Evolutionary conservation across 768 basidiomycete genomes (phyloP).

Genomic region (Mycena metata): DNA sequence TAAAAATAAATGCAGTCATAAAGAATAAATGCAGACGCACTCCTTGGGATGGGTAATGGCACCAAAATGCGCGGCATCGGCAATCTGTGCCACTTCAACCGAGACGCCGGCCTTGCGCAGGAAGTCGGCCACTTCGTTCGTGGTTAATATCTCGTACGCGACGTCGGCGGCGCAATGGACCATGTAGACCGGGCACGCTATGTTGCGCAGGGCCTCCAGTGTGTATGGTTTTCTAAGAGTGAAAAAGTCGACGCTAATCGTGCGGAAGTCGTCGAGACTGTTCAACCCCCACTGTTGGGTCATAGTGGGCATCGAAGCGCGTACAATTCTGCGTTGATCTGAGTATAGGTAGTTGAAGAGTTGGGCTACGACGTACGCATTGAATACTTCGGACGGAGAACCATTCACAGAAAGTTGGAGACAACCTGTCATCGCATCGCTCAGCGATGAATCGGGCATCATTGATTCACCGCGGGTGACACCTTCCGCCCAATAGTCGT

Average conservation of each 20-base stretch:
- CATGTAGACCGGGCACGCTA: conserved; percentile 31
- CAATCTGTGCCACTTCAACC: conserved; percentile 22
- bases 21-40: conserved; percentile 3
- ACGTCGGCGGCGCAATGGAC: conserved; percentile 41
- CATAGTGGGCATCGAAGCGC: background rate
- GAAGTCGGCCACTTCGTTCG: conserved; percentile 20
- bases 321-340: conserved; percentile 11
- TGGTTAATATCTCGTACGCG: conserved; percentile 30
- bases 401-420: conserved; percentile 33
- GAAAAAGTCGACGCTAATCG: conserved; percentile 36
- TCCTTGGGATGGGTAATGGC: conserved; percentile 26
- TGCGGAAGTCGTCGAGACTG: conserved; percentile 26
- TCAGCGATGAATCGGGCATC: conserved; percentile 1
- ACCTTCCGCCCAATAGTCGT: conserved; percentile 38
- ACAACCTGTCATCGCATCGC: conserved; percentile 26
- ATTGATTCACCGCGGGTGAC: background rate
- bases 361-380: conserved; percentile 22
- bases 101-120: conserved; percentile 30
- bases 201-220: conserved; percentile 15
- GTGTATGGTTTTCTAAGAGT: conserved; percentile 27
- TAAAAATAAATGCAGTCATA: too few relatives aligned
- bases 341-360: background rate
- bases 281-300: conserved; percentile 17
- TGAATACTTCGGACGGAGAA: conserved; percentile 2
- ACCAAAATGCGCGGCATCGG: conserved; percentile 36